These are phyloP conservation scores for Piper betle DNA, from an alignment of 164 flowering plant genomes.

Conservation along the genomic window DNA sequence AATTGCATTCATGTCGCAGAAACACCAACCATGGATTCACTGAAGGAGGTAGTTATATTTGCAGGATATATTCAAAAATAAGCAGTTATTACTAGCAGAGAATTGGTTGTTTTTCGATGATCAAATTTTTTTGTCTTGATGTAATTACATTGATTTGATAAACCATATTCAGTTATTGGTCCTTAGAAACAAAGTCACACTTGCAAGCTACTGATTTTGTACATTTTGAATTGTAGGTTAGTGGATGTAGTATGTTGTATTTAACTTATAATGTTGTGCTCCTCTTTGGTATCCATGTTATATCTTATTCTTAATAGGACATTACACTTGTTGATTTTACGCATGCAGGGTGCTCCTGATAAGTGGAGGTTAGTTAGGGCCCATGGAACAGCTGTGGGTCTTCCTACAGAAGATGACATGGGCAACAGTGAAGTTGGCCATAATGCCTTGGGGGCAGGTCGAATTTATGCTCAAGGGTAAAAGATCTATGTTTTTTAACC, in stretches of 20 bases:
- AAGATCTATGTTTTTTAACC: not conserved
- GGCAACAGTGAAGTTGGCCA: slow-evolving; percentile 99
- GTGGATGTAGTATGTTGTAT: not conserved
- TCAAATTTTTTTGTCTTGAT: not conserved
- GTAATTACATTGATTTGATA: not conserved
- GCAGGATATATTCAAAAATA: not conserved
- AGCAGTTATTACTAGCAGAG: not conserved
- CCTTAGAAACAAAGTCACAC: no score
- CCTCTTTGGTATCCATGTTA: no score
- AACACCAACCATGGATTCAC: slow-evolving; percentile 91
- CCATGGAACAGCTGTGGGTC: slow-evolving; percentile 90
- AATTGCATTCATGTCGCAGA: slow-evolving; percentile 88
- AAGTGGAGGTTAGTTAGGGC: slow-evolving; percentile 86
- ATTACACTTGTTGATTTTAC: not conserved
- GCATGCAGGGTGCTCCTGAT: slow-evolving; percentile 67
- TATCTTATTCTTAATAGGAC: not conserved
- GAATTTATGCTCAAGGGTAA: slow-evolving; percentile 92
- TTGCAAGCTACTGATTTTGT: no score
- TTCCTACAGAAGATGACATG: slow-evolving; percentile 98
- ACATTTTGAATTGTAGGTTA: no score
- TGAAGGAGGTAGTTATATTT: slow-evolving; percentile 39
- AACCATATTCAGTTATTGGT: no score
- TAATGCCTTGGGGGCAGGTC: slow-evolving; percentile 96
- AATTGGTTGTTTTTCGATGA: not conserved
- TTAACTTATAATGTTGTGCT: no score